Percentiles rank a stretch among this genome's conserved stretches.
phyloP scores from a whole-genome alignment of 352 stramenopile genomes.

The Phytophthora palmivora region DNA sequence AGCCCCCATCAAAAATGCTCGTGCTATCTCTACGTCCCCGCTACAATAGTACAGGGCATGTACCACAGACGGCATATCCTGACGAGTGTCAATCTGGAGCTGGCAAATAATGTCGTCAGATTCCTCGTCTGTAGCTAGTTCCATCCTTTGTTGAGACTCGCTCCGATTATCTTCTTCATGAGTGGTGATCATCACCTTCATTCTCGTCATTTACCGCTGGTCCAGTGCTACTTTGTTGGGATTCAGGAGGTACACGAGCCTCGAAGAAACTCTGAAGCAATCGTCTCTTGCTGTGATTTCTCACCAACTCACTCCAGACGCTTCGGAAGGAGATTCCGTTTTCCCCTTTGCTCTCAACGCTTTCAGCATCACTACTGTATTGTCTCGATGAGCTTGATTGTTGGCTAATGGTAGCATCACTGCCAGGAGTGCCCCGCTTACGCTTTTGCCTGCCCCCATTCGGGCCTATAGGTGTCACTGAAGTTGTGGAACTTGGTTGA shows the following conservation, averaged over 20 bases:
- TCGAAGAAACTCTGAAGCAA: slow-evolving; percentile 35
- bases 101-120: slow-evolving; percentile 36
- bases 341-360: slow-evolving; percentile 4
- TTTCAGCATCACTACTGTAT: slow-evolving; percentile 1
- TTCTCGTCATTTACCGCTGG: neutral
- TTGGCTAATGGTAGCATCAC: neutral
- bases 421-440: slow-evolving; percentile 6
- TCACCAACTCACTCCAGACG: slow-evolving; percentile 15
- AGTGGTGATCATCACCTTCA: neutral
- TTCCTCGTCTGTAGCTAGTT: slow-evolving; percentile 33
- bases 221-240: slow-evolving; percentile 6
- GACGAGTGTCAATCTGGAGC: slow-evolving; percentile 44
- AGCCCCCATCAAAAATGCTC: slow-evolving; percentile 41
- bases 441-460: slow-evolving; percentile 23
- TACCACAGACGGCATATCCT: slow-evolving; percentile 32
- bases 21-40: slow-evolving; percentile 38
- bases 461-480: slow-evolving; percentile 1
- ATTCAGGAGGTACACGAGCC: neutral
- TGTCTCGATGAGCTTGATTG: neutral
- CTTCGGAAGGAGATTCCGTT: slow-evolving; percentile 36
- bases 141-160: neutral
- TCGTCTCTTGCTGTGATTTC: slow-evolving; percentile 24
- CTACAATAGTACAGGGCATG: slow-evolving; percentile 57
- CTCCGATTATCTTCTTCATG: neutral
- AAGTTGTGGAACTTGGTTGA: neutral